Evolutionary conservation across 2,329 filamentous ascomycete genomes (phyloP), one percentile per base, ranked within the genome.

Genomic region (Penicillium sp.): DNA sequence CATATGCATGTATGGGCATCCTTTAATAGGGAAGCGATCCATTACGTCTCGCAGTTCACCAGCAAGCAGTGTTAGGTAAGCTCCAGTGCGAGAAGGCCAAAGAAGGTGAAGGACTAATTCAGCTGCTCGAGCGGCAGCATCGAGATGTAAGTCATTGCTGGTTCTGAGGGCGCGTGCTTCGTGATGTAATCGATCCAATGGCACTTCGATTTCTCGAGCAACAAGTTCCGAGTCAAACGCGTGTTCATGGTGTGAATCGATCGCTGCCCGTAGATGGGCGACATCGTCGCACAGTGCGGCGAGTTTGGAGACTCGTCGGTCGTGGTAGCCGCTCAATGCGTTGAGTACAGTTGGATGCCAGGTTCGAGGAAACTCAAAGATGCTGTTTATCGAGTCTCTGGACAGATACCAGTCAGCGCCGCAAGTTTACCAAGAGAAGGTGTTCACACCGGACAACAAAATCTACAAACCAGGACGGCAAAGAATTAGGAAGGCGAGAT

Each of bases 341-440:
- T 56, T 5, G 23, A 51, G n/a, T 21, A 61, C 35, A 7, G 19
- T 51, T 3, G 17, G 52, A 61, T 61, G 53, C 38, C 52, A 61
- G 23, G 35, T 47, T 13, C 58, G 52, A 26, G 58, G 52, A n/a
- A 51, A 61, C 9, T 15, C 35, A 17, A 61, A 56, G 15, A 61
- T 52, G n/a, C n/a, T 30, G n/a, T 61, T 61, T 6, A 56, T 41
- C 7, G 58, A 61, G 47, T 61, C 58, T 5, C 58, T 61, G 49
- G 45, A 15, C 7, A 17, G 2, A 21, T 59, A 6, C 26, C 26
- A 11, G 52, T 49, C 15, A 55, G 31, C 31, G 23, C 3, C 4
- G 26, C 2, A 2, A 7, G 3, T 9, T 19, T 45, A 4, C 15
- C 4, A 7, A 5, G 8, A 1, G 17, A 45, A 17, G 7, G 15